Base-by-base conservation (phyloP, 371 early-diverging fungal genomes). In the Mucor ambiguus region DNA sequence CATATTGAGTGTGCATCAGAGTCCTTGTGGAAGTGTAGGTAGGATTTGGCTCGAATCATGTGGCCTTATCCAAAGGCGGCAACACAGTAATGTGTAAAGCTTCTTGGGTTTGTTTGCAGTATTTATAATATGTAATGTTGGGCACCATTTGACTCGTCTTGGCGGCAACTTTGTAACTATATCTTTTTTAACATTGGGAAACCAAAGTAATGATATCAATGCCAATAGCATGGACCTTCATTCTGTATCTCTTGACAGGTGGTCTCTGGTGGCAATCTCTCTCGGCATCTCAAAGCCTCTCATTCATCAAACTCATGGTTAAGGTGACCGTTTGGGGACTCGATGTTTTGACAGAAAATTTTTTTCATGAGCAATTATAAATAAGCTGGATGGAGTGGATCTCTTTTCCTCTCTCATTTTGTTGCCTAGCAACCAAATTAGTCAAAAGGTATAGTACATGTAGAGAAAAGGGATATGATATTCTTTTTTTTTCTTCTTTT, bases 291-390 rank as follows among this genome's bases (percentile, higher is more conserved):
- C 18, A 41, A 41, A 41, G n/a, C n/a, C 16, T 5, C 41, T 18
- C 41, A 41, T 4, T 41, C 41, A 41, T 4, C 14, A 8, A 33
- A 33, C 33, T 41, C 41, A 41, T 41, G 41, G 41, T 28, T 12
- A 52, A 4, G 52, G 52, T 52, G 52, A 52, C 52, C 26, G 52
- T 28, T 52, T 52, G 52, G 52, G 49, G 52, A 52, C 52, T 52
- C 16, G 24, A 41, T 52, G 52, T 52, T 52, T 52, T 52, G 11
- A 52, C 28, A 52, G 52, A 52, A 52, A 52, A 52, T 52, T 52
- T 52, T 37, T 52, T 52, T 52, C 52, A 3, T 46, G 46, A 16
- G 41, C 14, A 52, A 28, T 16, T 52, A 52, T 52, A 52, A 52
- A 52, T 41, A 52, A 2, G 52, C 14, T 22, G 22, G 11, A 22